phyloP scores from a whole-genome alignment of 139 green algal species.

The Micractinium conductrix region DNA sequence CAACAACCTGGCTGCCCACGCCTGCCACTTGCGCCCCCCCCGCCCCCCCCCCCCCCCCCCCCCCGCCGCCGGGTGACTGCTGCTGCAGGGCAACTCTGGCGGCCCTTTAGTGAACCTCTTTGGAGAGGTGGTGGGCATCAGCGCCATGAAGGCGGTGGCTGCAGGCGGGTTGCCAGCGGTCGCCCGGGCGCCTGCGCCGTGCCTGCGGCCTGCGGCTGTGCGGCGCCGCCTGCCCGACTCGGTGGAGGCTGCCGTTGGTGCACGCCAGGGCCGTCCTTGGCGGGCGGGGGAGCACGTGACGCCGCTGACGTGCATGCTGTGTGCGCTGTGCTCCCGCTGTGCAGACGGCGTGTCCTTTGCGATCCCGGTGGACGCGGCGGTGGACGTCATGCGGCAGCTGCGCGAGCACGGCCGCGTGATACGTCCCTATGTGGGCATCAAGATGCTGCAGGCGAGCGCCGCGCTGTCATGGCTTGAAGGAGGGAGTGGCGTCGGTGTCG shows the following conservation, averaged over 20 bases:
- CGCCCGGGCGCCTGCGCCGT: background rate
- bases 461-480: background rate
- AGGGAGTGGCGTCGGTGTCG: no score
- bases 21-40: background rate
- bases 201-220: background rate
- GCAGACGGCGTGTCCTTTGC: slow-evolving; percentile 82
- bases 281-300: no score
- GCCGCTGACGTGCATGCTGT: no score
- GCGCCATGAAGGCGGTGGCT: slow-evolving; percentile 70
- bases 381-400: slow-evolving; percentile 62
- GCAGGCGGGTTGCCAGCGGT: background rate
- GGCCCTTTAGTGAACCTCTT: slow-evolving; percentile 78
- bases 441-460: slow-evolving; percentile 67
- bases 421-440: slow-evolving; percentile 77
- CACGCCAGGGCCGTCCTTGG: no score
- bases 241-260: no score
- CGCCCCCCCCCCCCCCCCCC: background rate
- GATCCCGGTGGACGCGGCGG: slow-evolving; percentile 78
- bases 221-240: no score
- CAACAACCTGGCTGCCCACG: background rate
- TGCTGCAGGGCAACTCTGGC: slow-evolving; percentile 57
- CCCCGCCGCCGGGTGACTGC: background rate
- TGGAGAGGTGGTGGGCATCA: slow-evolving; percentile 76
- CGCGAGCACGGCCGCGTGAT: slow-evolving; percentile 62
- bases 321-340: background rate